Base-by-base conservation (phyloP, 2,329 filamentous ascomycete species). In the Aureobasidium sp. region DNA sequence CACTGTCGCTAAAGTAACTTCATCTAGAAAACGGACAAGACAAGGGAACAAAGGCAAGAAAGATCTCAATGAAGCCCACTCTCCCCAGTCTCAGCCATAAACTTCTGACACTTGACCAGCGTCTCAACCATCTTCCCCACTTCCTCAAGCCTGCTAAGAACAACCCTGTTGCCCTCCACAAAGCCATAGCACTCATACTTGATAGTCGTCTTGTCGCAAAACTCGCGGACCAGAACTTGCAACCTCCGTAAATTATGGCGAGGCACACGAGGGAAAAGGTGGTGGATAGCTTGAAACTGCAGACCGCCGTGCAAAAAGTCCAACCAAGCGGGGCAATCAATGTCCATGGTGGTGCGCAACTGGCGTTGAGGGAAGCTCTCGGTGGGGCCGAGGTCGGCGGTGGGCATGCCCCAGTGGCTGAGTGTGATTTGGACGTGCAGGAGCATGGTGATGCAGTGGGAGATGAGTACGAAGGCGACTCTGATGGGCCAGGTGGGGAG, bases 351-450 rank as follows among this genome's bases (percentile, higher is more conserved):
- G 3, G 87, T 89, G 48, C 87, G 80, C 41, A 89, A 76, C 79
- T 87, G 86, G 68, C 84, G 84, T 75, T 88, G 85, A 0, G 86
- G 78, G 69, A 89, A 89, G 0, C 84, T 87, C 70, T 89, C 87
- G 61, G 78, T 76, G 51, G 83, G 80, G 63, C 85, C 85, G 2
- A 88, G 78, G 65, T 88, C 84, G 0, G 82, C 75, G 2, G 84
- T 87, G 27, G 83, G 84, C 86, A 89, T 90, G 64, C 84, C 87
- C 78, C 87, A 89, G 74, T 90, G 87, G 1, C 83, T 86, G 9
- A 89, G 81, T 0, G 86, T 89, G 71, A 90, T 88, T 68, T 89
- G 87, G 1, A 89, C 79, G 70, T 90, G 87, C 25, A 89, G 79
- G 0, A 86, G 85, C 79, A 86, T 84, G 34, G 86, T 87, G 69